Evolutionary conservation across 2,329 filamentous ascomycete genomes (phyloP).

Genomic region (Tolypocladium tropicale): DNA sequence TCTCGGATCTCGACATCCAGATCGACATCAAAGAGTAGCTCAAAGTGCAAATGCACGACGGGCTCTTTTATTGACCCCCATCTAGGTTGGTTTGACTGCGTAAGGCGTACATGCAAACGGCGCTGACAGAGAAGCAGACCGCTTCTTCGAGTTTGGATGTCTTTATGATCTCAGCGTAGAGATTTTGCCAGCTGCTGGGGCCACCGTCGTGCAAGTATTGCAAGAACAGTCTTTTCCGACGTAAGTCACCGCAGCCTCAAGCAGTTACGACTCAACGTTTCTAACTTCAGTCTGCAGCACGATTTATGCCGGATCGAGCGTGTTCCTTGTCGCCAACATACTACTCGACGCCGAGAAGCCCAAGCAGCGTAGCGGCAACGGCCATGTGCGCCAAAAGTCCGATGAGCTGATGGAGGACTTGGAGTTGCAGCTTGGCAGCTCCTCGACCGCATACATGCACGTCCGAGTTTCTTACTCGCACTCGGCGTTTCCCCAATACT

Average conservation of each 20-base stretch:
- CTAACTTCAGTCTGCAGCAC: slow-evolving; percentile 20
- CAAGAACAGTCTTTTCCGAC: slow-evolving; percentile 30
- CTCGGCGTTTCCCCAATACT: slow-evolving; percentile 38
- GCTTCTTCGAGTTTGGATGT: slow-evolving; percentile 31
- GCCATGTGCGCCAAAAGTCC: slow-evolving; percentile 28
- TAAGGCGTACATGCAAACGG: neutral
- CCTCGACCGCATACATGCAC: slow-evolving; percentile 36
- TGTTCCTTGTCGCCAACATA: slow-evolving; percentile 39
- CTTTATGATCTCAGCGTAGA: slow-evolving; percentile 39
- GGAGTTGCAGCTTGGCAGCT: slow-evolving; percentile 43
- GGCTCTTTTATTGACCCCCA: slow-evolving; percentile 9
- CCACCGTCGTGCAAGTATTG: slow-evolving; percentile 34
- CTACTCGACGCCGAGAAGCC: slow-evolving; percentile 16
- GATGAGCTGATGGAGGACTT: slow-evolving; percentile 50
- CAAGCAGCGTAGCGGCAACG: neutral
- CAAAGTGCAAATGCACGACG: neutral
- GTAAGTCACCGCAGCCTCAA: slow-evolving; percentile 17
- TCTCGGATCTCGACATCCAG: slow-evolving; percentile 11
- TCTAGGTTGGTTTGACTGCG: slow-evolving; percentile 8
- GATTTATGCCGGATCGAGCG: slow-evolving; percentile 30
- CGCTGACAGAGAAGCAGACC: slow-evolving; percentile 14
- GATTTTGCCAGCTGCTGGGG: slow-evolving; percentile 29
- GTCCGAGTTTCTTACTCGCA: slow-evolving; percentile 45
- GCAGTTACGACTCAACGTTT: no score
- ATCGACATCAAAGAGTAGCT: neutral